These are phyloP conservation scores for Rubroshorea leprosula DNA, from an alignment of 345 rosid species.

Conservation along the genomic window DNA sequence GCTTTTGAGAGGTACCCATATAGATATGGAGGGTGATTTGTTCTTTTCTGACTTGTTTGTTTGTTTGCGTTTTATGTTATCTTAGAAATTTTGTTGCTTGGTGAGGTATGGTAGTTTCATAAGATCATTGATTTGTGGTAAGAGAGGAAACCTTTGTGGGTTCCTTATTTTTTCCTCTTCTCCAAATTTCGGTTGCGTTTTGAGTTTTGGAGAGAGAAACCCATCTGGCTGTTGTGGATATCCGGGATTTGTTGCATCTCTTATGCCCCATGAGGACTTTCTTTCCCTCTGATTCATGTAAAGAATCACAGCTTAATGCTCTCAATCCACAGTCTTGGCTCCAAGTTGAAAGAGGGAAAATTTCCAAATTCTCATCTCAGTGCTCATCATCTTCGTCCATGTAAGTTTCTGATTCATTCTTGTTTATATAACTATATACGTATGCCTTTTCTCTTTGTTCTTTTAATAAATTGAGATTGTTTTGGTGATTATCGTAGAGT, in stretches of 20 bases:
- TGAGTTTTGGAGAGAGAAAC: conserved; percentile 26
- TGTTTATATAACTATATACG: too few relatives aligned
- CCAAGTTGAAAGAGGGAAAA: conserved; percentile 96
- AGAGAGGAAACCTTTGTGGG: conserved; percentile 12
- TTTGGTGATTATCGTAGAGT: conserved; percentile 52
- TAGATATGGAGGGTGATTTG: conserved; percentile 22
- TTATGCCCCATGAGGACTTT: conserved; percentile 91
- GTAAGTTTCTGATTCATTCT: conserved; percentile 40
- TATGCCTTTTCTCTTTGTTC: background rate
- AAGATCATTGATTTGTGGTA: conserved; percentile 26
- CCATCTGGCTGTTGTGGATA: conserved; percentile 77
- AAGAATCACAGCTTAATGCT: conserved; percentile 73
- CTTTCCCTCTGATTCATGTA: conserved; percentile 76
- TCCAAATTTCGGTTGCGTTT: conserved; percentile 11
- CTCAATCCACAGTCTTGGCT: conserved; percentile 99
- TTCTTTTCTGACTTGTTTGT: conserved; percentile 23
- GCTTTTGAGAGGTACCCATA: conserved; percentile 14
- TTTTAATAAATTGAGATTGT: conserved; percentile 13
- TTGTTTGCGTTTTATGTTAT: conserved; percentile 19
- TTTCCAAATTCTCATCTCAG: conserved; percentile 42
- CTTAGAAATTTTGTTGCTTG: conserved; percentile 30
- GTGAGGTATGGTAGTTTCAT: conserved; percentile 22
- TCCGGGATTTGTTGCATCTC: conserved; percentile 85
- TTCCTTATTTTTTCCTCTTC: background rate
- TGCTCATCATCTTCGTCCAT: conserved; percentile 54